Evolutionary conservation across 2,329 filamentous ascomycete genomes (phyloP).

Genomic region (Dactylellina parvicollis): DNA sequence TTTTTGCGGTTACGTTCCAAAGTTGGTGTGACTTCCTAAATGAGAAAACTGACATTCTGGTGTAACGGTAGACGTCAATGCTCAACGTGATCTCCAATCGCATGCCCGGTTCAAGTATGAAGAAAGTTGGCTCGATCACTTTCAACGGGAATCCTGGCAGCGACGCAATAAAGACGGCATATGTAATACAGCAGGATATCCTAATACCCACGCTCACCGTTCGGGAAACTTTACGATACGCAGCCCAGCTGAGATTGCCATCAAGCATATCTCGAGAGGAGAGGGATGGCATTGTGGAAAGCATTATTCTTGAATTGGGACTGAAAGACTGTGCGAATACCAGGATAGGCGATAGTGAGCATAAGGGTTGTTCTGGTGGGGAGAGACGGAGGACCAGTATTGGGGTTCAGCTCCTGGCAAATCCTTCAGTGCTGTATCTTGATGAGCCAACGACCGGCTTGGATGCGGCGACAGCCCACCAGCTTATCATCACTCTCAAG

Average conservation of each 20-base stretch:
- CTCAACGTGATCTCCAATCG: conserved; percentile 77
- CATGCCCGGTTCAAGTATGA: conserved; percentile 68
- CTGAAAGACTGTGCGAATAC: conserved; percentile 81
- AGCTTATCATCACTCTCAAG: conserved; percentile 76
- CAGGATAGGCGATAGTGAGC: conserved; percentile 74
- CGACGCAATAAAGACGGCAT: conserved; percentile 70
- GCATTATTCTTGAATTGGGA: conserved; percentile 78
- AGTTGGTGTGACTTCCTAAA: conserved; percentile 4
- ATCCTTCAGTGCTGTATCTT: conserved; percentile 79
- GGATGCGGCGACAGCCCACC: conserved; percentile 79
- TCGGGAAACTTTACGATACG: conserved; percentile 77
- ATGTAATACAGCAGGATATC: conserved; percentile 81
- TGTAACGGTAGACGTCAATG: conserved; percentile 67
- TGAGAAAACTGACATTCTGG: conserved; percentile 57
- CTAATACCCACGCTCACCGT: conserved; percentile 78
- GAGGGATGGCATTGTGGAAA: conserved; percentile 73
- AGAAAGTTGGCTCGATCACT: conserved; percentile 66
- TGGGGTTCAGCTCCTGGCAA: conserved; percentile 80
- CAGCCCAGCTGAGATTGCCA: conserved; percentile 76
- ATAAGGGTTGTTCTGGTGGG: conserved; percentile 80
- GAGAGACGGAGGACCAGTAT: conserved; percentile 81
- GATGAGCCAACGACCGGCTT: conserved; percentile 83
- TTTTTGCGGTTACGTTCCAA: background rate
- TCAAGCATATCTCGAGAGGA: conserved; percentile 70
- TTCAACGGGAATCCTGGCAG: conserved; percentile 72